Base-by-base conservation (phyloP, 371 early-diverging fungal species). In the Massospora cicadina region DNA sequence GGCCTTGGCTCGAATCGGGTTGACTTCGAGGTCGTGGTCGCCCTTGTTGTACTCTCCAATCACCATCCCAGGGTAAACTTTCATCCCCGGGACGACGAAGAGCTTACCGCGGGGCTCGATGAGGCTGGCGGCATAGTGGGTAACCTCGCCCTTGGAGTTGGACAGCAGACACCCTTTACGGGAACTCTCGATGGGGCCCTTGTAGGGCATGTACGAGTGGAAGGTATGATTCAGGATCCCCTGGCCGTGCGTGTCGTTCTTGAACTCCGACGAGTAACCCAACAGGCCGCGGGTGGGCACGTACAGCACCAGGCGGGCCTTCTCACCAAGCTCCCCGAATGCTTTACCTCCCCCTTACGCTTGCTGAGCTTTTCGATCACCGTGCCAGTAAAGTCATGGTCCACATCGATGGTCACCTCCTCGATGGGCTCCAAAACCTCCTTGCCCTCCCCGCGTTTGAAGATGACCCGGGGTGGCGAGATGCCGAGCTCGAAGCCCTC, bases 401-500 rank as follows among this genome's bases (percentile, higher is more conserved):
- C 84, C 23, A 85, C 83, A 60, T 86, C 87, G 63, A 88, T 81
- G 0, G 84, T 84, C 31, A 85, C 85, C 66, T 89, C 88, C 72
- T 89, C 89, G 60, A 83, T 76, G 23, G 89, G 89, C 72, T 89
- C 89, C 25, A 85, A 65, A 32, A 83, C 74, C 31, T 71, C 70
- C 58, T 69, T 69, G 29, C 71, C 68, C 0, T 71, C 67, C 28
- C 70, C 73, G 63, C 72, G 72, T 71, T 81, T 83, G 71, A 75
- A 81, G 58, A 89, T 77, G 26, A 89, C 89, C 7, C 80, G 76
- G 24, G 89, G 88, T 24, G 89, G 86, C 0, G 84, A 83, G 7
- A 89, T 83, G 28, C 84, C 80, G 28, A 89, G 74, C 71, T 89
- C 89, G 67, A 86, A 87, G 17, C 89, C 89, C 72, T 89, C 89